Evolutionary conservation across 495 filamentous ascomycete species (phyloP).

Genomic region (Penicillium coffeae): DNA sequence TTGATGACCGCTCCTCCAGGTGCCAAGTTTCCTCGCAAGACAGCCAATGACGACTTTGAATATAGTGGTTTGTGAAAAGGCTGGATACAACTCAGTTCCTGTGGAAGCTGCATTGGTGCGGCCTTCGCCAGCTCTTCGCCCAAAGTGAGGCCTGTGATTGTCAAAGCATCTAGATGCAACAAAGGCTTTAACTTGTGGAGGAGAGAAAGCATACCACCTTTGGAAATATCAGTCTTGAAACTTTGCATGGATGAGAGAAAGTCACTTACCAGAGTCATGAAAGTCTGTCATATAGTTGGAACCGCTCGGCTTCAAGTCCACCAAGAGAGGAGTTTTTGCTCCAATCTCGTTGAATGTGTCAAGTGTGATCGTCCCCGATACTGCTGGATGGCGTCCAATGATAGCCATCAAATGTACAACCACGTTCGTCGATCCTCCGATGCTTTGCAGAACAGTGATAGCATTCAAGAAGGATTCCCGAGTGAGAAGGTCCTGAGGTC

Average conservation of each 20-base stretch:
- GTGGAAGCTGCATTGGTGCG: no score
- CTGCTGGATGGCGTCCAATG: constrained; percentile 51
- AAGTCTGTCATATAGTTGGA: constrained; percentile 73
- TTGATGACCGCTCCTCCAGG: no score
- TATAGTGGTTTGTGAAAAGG: no score
- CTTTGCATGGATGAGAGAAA: constrained; percentile 51
- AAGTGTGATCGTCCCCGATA: constrained; percentile 53
- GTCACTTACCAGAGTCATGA: constrained; percentile 64
- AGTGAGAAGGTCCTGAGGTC: constrained; percentile 53
- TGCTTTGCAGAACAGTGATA: constrained; percentile 63
- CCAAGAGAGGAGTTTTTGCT: constrained; percentile 52
- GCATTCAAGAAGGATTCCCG: constrained; percentile 63
- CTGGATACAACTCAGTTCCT: no score
- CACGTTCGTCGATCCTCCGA: constrained; percentile 68
- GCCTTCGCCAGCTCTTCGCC: no score
- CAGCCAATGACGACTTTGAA: no score
- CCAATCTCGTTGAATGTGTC: constrained; percentile 59
- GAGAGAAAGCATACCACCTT: no score
- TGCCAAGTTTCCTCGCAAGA: no score
- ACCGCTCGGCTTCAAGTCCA: constrained; percentile 66
- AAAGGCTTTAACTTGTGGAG: no score
- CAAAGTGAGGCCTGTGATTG: no score
- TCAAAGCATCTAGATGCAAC: no score
- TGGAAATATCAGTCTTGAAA: no score
- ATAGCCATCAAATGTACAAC: constrained; percentile 66